A percentile compares a stretch with the other conserved stretches of the same genome.
Evolutionary conservation across 257 asterid species (phyloP).

Genomic region (Nicotiana tabacum): DNA sequence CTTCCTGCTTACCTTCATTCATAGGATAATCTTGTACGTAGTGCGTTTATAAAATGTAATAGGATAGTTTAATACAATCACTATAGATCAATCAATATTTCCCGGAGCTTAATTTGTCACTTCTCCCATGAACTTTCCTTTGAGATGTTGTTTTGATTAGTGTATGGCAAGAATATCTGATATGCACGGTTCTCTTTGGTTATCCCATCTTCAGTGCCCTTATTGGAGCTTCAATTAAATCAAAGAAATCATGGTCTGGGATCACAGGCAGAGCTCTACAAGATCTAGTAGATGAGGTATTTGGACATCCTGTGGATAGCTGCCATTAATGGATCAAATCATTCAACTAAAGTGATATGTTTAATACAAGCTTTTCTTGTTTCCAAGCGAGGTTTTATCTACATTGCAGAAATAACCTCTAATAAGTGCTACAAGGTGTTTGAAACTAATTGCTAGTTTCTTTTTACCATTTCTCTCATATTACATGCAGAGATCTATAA

Average conservation of each 20-base stretch:
- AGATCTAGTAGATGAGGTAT: background rate
- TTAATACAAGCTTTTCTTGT: background rate
- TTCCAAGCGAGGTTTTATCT: background rate
- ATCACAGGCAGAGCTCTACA: background rate
- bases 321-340: background rate
- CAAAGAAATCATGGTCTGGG: background rate
- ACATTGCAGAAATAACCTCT: background rate
- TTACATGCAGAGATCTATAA: background rate
- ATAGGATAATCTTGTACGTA: background rate
- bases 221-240: background rate
- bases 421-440: background rate
- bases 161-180: background rate
- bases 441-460: background rate
- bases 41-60: background rate
- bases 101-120: background rate
- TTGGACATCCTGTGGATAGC: background rate
- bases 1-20: background rate
- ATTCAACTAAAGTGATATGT: background rate
- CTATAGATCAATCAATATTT: background rate
- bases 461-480: background rate
- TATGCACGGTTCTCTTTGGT: background rate
- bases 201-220: background rate
- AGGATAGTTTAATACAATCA: background rate
- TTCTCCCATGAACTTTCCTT: background rate
- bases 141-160: background rate